Evolutionary conservation across 2,329 filamentous ascomycete species (phyloP).

Genomic region (Penicillium sp.): DNA sequence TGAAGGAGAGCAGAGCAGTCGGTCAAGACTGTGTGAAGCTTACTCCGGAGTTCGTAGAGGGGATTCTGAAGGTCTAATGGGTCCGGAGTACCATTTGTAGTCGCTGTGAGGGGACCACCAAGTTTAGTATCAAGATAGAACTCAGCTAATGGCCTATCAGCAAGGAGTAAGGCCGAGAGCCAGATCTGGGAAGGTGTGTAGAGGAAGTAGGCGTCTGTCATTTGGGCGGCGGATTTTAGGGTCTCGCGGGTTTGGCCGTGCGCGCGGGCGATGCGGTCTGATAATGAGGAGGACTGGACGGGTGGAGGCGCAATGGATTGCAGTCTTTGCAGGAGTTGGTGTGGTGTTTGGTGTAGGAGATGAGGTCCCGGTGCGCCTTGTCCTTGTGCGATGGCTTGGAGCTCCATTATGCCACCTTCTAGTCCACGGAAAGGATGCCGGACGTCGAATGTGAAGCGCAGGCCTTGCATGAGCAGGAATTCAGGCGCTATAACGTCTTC

Average conservation of each 20-base stretch:
- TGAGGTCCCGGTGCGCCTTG: conserved; percentile 46
- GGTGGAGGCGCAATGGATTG: conserved; percentile 32
- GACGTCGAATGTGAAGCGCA: conserved; percentile 92
- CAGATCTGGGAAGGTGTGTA: conserved; percentile 94
- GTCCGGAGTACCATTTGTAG: conserved; percentile 6
- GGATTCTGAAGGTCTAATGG: conserved; percentile 18
- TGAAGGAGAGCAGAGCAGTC: conserved; percentile 42
- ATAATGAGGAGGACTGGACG: conserved; percentile 29
- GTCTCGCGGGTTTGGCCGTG: conserved; percentile 72
- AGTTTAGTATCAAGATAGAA: conserved; percentile 49
- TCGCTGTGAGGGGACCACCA: conserved; percentile 23
- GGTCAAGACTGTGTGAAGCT: conserved; percentile 38
- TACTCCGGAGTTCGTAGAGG: conserved; percentile 35
- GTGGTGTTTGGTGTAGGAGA: conserved; percentile 29
- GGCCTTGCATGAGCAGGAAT: conserved; percentile 86
- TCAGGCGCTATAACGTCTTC: conserved; percentile 88
- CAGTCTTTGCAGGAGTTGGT: conserved; percentile 32
- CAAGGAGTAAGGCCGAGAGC: conserved; percentile 75
- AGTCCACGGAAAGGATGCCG: conserved; percentile 85
- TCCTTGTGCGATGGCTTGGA: conserved; percentile 66
- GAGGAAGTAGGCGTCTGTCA: conserved; percentile 96
- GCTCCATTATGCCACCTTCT: conserved; percentile 81
- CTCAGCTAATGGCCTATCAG: conserved; percentile 56
- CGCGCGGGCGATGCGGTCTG: conserved; percentile 58
- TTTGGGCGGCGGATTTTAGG: conserved; percentile 74